Conservation (phyloP, 768 basidiomycete genomes). For the Antrodiella citrinella region DNA sequence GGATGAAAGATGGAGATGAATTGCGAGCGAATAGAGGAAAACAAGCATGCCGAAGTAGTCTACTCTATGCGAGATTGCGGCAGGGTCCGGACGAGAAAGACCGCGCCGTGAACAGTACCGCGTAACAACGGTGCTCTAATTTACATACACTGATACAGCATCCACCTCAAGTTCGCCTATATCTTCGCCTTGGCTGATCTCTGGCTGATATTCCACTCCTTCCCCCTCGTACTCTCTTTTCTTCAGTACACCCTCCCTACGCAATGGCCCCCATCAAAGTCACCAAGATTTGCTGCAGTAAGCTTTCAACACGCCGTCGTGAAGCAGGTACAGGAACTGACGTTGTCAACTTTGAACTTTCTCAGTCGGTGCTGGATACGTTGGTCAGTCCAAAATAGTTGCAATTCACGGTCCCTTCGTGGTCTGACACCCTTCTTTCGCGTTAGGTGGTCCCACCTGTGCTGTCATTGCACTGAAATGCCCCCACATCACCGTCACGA, state of each 20-base stretch:
- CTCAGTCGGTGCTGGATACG: conserved; percentile 84
- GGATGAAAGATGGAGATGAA: no score
- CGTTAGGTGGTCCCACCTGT: conserved; percentile 84
- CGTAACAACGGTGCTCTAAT: not conserved
- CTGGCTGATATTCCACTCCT: conserved; percentile 1
- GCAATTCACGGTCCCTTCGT: conserved; percentile 5
- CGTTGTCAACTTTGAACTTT: conserved; percentile 6
- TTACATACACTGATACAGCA: not conserved
- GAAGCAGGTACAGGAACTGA: conserved; percentile 8
- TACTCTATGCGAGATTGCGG: not conserved
- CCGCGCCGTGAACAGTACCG: not conserved
- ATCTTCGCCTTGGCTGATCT: not conserved
- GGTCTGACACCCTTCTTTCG: conserved; percentile 2
- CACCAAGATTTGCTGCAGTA: conserved; percentile 84
- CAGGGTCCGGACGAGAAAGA: not conserved
- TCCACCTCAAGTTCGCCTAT: no score
- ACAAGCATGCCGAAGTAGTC: no score
- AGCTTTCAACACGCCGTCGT: conserved; percentile 22
- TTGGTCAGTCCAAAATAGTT: conserved; percentile 77
- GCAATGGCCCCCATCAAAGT: conserved; percentile 54
- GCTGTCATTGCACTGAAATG: conserved; percentile 92
- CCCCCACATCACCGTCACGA: conserved; percentile 89
- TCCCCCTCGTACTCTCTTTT: conserved; percentile 11
- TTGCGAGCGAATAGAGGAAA: no score
- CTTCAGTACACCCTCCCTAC: conserved; percentile 10